Evolutionary conservation across 2,329 filamentous ascomycete genomes (phyloP).

Genomic region (Nemania serpens): DNA sequence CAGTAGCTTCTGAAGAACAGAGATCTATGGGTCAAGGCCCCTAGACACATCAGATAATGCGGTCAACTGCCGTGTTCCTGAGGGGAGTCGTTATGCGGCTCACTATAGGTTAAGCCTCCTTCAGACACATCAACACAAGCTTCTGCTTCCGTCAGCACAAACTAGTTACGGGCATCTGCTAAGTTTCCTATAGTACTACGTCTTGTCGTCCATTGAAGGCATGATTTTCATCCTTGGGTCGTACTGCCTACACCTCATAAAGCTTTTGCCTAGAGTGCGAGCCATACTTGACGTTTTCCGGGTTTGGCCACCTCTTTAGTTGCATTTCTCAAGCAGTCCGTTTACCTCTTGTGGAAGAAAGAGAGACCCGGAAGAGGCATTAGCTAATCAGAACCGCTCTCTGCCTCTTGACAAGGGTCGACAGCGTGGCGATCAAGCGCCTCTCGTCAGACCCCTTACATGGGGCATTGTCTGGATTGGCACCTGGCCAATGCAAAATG

Average conservation of each 20-base stretch:
- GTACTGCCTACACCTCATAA: constrained; percentile 22
- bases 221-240: constrained; percentile 19
- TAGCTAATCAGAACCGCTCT: background rate
- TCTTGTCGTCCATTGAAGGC: constrained; percentile 5
- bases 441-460: constrained; percentile 20
- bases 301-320: constrained; percentile 19
- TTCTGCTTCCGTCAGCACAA: constrained; percentile 18
- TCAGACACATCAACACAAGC: constrained; percentile 16
- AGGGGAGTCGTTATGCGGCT: constrained; percentile 22
- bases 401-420: background rate
- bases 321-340: constrained; percentile 16
- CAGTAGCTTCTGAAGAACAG: constrained; percentile 21
- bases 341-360: constrained; percentile 17
- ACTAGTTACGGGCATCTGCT: constrained; percentile 9
- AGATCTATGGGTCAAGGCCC: constrained; percentile 22
- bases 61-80: constrained; percentile 29
- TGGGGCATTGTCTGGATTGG: constrained; percentile 12
- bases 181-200: constrained; percentile 6
- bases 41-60: constrained; percentile 17
- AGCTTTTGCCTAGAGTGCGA: constrained; percentile 21
- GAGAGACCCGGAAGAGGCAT: constrained; percentile 1
- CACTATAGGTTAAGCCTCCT: constrained; percentile 22
- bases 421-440: constrained; percentile 20
- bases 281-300: constrained; percentile 15
- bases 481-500: constrained; percentile 14